Percentiles rank a stretch among this genome's conserved stretches.
Conservation (phyloP, 257 asterid genomes). For the Solanum medicagineum region DNA sequence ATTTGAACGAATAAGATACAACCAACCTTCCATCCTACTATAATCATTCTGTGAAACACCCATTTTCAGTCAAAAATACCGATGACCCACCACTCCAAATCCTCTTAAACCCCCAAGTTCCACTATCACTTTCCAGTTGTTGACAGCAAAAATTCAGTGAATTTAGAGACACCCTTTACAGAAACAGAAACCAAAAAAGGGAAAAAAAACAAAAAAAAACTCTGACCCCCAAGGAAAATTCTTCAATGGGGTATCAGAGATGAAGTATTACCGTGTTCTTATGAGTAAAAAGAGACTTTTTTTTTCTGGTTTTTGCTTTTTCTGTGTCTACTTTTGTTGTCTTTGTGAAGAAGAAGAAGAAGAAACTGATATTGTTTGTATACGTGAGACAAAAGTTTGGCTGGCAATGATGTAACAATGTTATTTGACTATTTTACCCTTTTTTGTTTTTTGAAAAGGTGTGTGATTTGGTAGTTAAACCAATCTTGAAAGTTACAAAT, state of each 20-base stretch:
- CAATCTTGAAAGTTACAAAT: neutral
- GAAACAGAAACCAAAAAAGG: neutral
- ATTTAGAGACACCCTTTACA: neutral
- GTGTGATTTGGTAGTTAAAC: neutral
- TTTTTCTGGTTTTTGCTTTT: neutral
- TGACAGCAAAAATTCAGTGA: neutral
- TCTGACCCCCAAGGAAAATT: neutral
- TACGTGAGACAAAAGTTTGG: conserved; percentile 7
- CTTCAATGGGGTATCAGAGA: neutral
- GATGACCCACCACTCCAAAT: neutral
- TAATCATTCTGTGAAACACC: conserved; percentile 43
- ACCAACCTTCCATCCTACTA: conserved; percentile 88
- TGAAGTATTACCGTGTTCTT: neutral
- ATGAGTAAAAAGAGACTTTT: neutral
- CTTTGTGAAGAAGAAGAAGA: neutral
- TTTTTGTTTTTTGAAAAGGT: neutral
- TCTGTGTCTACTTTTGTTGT: neutral
- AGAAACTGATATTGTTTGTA: neutral
- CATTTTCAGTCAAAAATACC: neutral
- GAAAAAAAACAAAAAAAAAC: no score
- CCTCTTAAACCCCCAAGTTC: neutral
- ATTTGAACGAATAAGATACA: conserved; percentile 75
- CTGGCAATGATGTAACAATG: neutral
- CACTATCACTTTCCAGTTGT: neutral
- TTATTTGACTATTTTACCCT: neutral